Conservation (phyloP, 768 basidiomycete genomes). For the Lactarius psammicola region DNA sequence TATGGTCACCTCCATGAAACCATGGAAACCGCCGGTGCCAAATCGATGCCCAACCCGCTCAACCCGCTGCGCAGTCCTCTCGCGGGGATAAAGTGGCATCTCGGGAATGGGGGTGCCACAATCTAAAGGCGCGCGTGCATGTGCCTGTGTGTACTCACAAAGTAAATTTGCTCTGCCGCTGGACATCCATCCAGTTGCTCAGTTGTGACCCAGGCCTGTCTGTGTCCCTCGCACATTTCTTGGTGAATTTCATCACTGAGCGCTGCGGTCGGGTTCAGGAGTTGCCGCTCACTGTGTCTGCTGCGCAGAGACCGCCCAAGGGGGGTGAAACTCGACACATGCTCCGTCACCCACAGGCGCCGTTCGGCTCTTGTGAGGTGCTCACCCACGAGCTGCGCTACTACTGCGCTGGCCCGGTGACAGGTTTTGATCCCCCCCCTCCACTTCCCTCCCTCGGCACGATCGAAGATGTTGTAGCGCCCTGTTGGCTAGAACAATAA, state of each 20-base stretch:
- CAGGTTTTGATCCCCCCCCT: not conserved
- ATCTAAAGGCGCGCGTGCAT: not conserved
- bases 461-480: not conserved
- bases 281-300: not conserved
- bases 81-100: not conserved
- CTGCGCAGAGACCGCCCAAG: not conserved
- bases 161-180: not conserved
- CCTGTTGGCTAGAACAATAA: not conserved
- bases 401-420: constrained; percentile 11
- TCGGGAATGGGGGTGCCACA: not conserved
- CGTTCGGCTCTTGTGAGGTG: not conserved
- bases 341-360: constrained; percentile 5
- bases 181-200: not conserved
- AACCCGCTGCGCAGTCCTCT: not conserved
- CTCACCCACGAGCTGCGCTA: not conserved
- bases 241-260: not conserved
- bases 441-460: not conserved
- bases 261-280: not conserved
- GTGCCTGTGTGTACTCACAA: not conserved
- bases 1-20: constrained; percentile 6
- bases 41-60: not conserved
- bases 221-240: not conserved
- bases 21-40: constrained; percentile 16
- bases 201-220: not conserved
- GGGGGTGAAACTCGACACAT: not conserved